Conservation (phyloP, 2,329 filamentous ascomycete species). For the Hansfordia pulvinata region DNA sequence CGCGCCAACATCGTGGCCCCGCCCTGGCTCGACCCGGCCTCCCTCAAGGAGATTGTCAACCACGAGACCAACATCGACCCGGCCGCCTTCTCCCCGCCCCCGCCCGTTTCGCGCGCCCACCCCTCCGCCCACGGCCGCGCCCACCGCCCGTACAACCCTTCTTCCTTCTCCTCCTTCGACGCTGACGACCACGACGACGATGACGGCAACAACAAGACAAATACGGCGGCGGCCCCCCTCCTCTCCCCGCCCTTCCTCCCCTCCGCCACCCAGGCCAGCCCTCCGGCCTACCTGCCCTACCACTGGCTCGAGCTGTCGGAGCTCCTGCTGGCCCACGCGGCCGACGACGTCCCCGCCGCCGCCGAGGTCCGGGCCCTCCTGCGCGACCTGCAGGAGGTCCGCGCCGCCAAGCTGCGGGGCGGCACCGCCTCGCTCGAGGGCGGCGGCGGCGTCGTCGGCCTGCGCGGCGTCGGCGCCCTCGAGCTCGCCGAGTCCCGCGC, state of each 20-base stretch:
- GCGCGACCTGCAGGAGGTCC: constrained; percentile 72
- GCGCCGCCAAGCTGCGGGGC: constrained; percentile 76
- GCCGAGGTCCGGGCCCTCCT: constrained; percentile 64
- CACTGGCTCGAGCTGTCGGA: constrained; percentile 92
- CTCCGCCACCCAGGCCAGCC: constrained; percentile 56
- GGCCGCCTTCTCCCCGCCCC: constrained; percentile 64
- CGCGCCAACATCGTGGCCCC: constrained; percentile 88
- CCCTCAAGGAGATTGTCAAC: constrained; percentile 64
- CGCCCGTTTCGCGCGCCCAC: constrained; percentile 37
- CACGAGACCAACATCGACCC: constrained; percentile 64
- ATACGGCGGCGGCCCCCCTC: constrained; percentile 11
- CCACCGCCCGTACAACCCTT: too few relatives aligned
- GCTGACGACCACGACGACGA: constrained; percentile 12
- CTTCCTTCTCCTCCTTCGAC: constrained; percentile 9
- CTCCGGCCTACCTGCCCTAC: constrained; percentile 65
- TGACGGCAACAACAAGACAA: constrained; percentile 6
- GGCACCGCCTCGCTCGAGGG: constrained; percentile 60
- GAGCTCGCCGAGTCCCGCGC: constrained; percentile 78
- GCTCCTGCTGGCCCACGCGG: constrained; percentile 71
- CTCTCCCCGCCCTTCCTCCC: constrained; percentile 66
- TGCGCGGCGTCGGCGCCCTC: constrained; percentile 76
- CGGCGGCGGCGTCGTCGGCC: constrained; percentile 54
- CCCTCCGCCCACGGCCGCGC: constrained; percentile 20
- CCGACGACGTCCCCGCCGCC: constrained; percentile 65
- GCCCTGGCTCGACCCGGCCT: constrained; percentile 69